These are phyloP conservation scores for Thielaviopsis ethacetica DNA, from an alignment of 2,329 filamentous ascomycete species.

Conservation along the genomic window DNA sequence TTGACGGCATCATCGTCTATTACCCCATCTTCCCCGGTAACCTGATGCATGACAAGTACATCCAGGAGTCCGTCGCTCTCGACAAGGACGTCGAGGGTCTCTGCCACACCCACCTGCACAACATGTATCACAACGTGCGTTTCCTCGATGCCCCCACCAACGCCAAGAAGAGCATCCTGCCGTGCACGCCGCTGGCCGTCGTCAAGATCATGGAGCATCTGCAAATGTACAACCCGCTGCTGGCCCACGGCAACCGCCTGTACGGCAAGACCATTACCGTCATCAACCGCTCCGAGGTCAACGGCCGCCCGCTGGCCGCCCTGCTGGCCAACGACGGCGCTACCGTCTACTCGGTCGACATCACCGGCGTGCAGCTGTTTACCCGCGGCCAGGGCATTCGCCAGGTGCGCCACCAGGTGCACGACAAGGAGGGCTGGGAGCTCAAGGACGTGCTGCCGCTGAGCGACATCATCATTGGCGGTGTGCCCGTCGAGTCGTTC, in stretches of 20 bases:
- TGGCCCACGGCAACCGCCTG: constrained; percentile 81
- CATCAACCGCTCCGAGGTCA: constrained; percentile 91
- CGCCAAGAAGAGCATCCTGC: constrained; percentile 76
- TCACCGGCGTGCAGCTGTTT: constrained; percentile 83
- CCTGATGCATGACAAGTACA: constrained; percentile 77
- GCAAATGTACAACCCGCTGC: constrained; percentile 88
- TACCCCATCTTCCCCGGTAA: constrained; percentile 83
- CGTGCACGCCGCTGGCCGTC: constrained; percentile 87
- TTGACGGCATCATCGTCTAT: constrained; percentile 93
- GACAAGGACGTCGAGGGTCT: constrained; percentile 92
- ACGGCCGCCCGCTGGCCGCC: constrained; percentile 80
- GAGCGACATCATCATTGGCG: constrained; percentile 88
- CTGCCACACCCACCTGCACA: constrained; percentile 86
- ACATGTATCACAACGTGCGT: constrained; percentile 98
- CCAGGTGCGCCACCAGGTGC: constrained; percentile 71
- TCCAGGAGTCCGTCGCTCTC: constrained; percentile 84
- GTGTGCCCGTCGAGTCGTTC: constrained; percentile 74
- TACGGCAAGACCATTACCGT: constrained; percentile 92
- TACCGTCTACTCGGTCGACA: constrained; percentile 84
- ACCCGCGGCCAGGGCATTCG: constrained; percentile 77
- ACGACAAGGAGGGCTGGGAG: constrained; percentile 64
- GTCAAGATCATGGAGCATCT: constrained; percentile 95
- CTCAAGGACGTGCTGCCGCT: constrained; percentile 69
- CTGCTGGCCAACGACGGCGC: constrained; percentile 92
- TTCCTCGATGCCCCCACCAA: constrained; percentile 70